Evolutionary conservation across 371 early-diverging fungal species (phyloP).

Genomic region (Mucor lusitanicus): DNA sequence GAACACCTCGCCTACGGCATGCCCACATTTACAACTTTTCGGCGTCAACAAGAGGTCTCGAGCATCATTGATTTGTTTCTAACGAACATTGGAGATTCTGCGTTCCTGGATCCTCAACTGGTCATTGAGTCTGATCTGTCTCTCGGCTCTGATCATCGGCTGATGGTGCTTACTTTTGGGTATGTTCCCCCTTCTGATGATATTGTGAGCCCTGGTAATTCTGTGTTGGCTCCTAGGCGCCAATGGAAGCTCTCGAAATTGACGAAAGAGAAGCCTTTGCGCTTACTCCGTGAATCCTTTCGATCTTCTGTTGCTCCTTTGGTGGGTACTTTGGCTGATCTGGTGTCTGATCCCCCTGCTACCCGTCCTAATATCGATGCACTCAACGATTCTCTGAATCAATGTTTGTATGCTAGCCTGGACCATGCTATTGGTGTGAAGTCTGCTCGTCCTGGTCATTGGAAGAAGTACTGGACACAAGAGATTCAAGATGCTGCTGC

Average conservation of each 20-base stretch:
- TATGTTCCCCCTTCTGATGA: background rate
- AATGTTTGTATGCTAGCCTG: conserved; percentile 4
- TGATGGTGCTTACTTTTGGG: background rate
- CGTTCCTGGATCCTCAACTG: background rate
- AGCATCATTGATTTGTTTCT: conserved; percentile 18
- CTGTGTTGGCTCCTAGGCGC: background rate
- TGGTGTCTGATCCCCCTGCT: background rate
- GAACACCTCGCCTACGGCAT: conserved; percentile 2
- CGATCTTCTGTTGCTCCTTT: no score
- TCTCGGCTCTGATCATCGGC: conserved; percentile 14
- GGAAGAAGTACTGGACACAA: no score
- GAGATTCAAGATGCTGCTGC: no score
- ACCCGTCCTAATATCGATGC: conserved; percentile 10
- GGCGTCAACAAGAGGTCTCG: background rate
- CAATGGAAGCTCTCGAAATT: conserved; percentile 16
- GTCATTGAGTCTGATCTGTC: conserved; percentile 8
- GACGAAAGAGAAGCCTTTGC: background rate
- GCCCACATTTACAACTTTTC: conserved; percentile 4
- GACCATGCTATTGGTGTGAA: conserved; percentile 5
- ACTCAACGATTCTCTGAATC: background rate
- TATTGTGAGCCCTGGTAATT: background rate
- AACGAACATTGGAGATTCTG: background rate
- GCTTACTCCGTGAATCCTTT: no score
- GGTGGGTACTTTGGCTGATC: background rate
- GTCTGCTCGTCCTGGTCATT: no score